phyloP scores from a whole-genome alignment of 805 yeast species.

The Tetrapisispora iriomotensis region DNA sequence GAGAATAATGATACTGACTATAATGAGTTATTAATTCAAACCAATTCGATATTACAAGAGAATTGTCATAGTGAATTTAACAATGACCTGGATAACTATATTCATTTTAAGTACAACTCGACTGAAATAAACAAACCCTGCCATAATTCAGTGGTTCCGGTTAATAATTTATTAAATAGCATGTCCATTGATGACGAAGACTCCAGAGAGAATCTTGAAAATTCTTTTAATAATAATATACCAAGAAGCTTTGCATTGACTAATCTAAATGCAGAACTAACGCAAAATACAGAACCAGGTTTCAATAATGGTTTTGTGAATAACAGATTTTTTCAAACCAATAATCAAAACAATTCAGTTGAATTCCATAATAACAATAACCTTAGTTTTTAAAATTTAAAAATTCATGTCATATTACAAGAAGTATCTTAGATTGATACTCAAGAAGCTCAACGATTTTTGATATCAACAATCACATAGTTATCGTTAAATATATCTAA shows the following conservation, averaged over 20 bases:
- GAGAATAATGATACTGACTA: background rate
- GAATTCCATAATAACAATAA: no score
- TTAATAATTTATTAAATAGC: slow-evolving; percentile 11
- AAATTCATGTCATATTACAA: no score
- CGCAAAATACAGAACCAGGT: background rate
- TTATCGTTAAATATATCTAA: no score
- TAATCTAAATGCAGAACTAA: background rate
- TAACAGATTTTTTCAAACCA: background rate
- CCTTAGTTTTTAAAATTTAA: no score
- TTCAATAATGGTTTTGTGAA: background rate
- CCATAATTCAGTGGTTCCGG: background rate
- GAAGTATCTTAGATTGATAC: no score
- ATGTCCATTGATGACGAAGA: slow-evolving; percentile 15
- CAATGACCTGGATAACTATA: slow-evolving; percentile 1
- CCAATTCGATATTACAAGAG: background rate
- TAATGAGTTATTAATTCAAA: background rate
- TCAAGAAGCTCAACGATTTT: no score
- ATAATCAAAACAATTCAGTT: background rate
- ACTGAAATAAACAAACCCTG: background rate
- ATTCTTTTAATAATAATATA: slow-evolving; percentile 6
- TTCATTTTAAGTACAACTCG: slow-evolving; percentile 2
- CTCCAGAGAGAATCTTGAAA: background rate
- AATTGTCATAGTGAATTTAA: background rate
- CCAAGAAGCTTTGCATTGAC: slow-evolving; percentile 14
- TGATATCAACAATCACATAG: no score